A percentile compares a stretch with the other conserved stretches of the same genome.
These are phyloP conservation scores for Metarhizium anisopliae DNA, from an alignment of 2,329 filamentous ascomycete species.

Conservation along the genomic window DNA sequence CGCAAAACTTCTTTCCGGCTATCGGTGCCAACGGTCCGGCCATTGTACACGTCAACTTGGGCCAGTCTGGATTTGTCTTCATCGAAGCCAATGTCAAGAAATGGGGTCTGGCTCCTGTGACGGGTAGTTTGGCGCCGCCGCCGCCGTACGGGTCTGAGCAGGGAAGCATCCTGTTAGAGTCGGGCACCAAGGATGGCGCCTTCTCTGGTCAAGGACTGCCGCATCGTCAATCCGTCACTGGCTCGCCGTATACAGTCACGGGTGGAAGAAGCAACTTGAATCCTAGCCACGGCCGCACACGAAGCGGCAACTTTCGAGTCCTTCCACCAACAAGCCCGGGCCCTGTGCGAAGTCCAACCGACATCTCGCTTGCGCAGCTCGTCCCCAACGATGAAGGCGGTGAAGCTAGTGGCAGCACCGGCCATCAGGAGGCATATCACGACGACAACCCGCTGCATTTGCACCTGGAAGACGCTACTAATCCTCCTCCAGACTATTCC, in stretches of 20 bases:
- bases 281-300: conserved; percentile 61
- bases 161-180: conserved; percentile 88
- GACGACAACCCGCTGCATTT: conserved; percentile 29
- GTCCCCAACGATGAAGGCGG: conserved; percentile 64
- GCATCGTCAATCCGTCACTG: conserved; percentile 37
- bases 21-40: conserved; percentile 94
- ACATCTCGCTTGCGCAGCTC: conserved; percentile 87
- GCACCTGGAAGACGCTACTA: conserved; percentile 44
- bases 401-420: conserved; percentile 35
- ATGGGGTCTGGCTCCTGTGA: conserved; percentile 95
- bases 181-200: conserved; percentile 58
- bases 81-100: conserved; percentile 99
- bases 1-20: conserved; percentile 95
- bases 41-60: conserved; percentile 92
- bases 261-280: conserved; percentile 38
- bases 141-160: conserved; percentile 96
- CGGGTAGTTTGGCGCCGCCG: conserved; percentile 85
- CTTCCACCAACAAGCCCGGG: conserved; percentile 76
- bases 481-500: conserved; percentile 63
- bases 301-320: conserved; percentile 70
- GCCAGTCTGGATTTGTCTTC: conserved; percentile 95
- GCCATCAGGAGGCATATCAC: conserved; percentile 15
- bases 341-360: conserved; percentile 82
- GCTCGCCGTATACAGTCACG: conserved; percentile 28
- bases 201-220: conserved; percentile 32